A percentile compares a stretch with the other conserved stretches of the same genome.
These are phyloP conservation scores for Sporothrix globosa DNA, from an alignment of 2,329 filamentous ascomycete species.

Conservation along the genomic window DNA sequence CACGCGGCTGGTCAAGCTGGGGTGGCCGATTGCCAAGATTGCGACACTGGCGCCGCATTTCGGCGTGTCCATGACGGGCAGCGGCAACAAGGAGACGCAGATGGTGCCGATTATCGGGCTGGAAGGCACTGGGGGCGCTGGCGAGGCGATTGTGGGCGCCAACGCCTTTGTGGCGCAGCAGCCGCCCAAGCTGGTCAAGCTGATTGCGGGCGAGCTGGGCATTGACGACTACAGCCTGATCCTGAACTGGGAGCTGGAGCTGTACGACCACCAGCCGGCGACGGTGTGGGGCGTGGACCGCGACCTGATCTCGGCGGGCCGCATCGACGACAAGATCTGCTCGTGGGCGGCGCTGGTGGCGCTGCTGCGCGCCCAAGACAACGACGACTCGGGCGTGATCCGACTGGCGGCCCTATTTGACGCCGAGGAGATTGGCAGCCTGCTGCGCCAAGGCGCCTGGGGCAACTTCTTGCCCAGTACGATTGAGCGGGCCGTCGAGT, in stretches of 20 bases:
- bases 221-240: conserved; percentile 74
- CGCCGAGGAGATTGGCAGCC: conserved; percentile 92
- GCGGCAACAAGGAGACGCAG: conserved; percentile 83
- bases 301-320: conserved; percentile 92
- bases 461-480: conserved; percentile 84
- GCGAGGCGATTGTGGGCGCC: conserved; percentile 60
- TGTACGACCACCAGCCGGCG: conserved; percentile 88
- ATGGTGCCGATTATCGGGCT: conserved; percentile 93
- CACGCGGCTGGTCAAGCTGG: conserved; percentile 82
- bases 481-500: conserved; percentile 80
- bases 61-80: conserved; percentile 70
- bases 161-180: conserved; percentile 81
- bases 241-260: conserved; percentile 94
- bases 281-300: conserved; percentile 81
- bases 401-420: conserved; percentile 95
- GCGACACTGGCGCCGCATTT: conserved; percentile 95
- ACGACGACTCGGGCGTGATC: conserved; percentile 66
- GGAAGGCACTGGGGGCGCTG: conserved; percentile 59
- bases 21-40: conserved; percentile 89
- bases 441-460: conserved; percentile 84
- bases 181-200: conserved; percentile 79
- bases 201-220: conserved; percentile 77
- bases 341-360: conserved; percentile 88
- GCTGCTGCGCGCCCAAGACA: conserved; percentile 68
- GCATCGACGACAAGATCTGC: conserved; percentile 97